Percentiles rank a stretch among this genome's conserved stretches.
phyloP scores from a whole-genome alignment of 148 eudicot genomes.

The Nepenthes gracilis region DNA sequence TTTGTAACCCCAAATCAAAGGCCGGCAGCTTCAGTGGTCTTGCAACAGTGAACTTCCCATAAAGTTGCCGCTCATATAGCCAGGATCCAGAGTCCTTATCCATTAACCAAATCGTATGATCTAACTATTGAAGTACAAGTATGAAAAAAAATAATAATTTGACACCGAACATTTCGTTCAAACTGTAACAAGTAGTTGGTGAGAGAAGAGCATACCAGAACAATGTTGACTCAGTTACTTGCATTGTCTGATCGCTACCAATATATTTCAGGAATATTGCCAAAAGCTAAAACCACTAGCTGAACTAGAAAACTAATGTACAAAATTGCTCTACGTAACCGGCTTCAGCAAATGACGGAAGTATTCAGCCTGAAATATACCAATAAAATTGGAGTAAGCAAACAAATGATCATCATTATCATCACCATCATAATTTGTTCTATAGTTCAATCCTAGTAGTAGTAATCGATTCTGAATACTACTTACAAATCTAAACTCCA shows the following conservation, averaged over 20 bases:
- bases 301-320: conserved; percentile 35
- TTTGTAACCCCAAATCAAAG: conserved; percentile 25
- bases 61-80: conserved; percentile 24
- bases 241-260: conserved; percentile 8
- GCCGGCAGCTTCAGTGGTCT: conserved; percentile 24
- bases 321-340: conserved; percentile 63
- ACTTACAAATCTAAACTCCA: too few species aligned
- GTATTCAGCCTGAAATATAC: conserved; percentile 80
- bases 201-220: background rate
- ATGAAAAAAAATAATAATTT: background rate
- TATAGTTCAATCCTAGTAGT: too few species aligned
- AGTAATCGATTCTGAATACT: too few species aligned
- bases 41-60: conserved; percentile 26
- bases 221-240: conserved; percentile 10
- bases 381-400: too few species aligned
- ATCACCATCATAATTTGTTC: too few species aligned
- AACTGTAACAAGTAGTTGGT: background rate
- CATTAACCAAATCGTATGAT: conserved; percentile 38
- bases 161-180: background rate
- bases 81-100: conserved; percentile 49
- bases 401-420: too few species aligned
- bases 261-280: conserved; percentile 20
- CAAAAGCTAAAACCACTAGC: conserved; percentile 19
- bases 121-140: conserved; percentile 1
- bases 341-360: conserved; percentile 92